Conservation (phyloP, 2,329 filamentous ascomycete species). For the Ophiostoma triangulosporum region DNA sequence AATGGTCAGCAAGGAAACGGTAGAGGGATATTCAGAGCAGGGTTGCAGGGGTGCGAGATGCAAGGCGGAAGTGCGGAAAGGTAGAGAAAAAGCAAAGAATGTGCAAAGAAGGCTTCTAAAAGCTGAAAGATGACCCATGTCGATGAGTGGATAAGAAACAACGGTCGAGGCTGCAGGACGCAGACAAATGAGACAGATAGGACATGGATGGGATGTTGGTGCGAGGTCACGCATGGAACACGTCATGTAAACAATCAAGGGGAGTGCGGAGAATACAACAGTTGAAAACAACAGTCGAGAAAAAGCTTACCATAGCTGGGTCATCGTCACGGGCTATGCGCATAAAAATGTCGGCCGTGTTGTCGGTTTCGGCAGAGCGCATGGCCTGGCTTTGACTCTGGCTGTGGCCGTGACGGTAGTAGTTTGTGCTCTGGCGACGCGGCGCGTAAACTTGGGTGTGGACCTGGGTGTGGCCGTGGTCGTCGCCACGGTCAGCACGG, state of each 20-base stretch:
- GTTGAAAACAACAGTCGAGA: neutral
- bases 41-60: neutral
- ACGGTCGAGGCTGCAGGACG: neutral
- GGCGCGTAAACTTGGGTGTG: slow-evolving; percentile 21
- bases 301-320: neutral
- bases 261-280: no score
- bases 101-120: no score
- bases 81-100: neutral
- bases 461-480: slow-evolving; percentile 25
- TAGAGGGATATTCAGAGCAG: neutral
- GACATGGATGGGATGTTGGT: neutral
- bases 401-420: slow-evolving; percentile 24
- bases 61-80: neutral
- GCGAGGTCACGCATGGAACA: neutral
- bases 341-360: slow-evolving; percentile 45
- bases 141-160: neutral
- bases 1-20: slow-evolving; percentile 2
- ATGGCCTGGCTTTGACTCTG: slow-evolving; percentile 16
- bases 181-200: neutral
- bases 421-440: neutral
- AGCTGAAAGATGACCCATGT: neutral
- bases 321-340: slow-evolving; percentile 42
- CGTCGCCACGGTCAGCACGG: slow-evolving; percentile 20
- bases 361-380: slow-evolving; percentile 31
- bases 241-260: neutral